Conservation (phyloP, 495 filamentous ascomycete species). For the Podospora appendiculata region DNA sequence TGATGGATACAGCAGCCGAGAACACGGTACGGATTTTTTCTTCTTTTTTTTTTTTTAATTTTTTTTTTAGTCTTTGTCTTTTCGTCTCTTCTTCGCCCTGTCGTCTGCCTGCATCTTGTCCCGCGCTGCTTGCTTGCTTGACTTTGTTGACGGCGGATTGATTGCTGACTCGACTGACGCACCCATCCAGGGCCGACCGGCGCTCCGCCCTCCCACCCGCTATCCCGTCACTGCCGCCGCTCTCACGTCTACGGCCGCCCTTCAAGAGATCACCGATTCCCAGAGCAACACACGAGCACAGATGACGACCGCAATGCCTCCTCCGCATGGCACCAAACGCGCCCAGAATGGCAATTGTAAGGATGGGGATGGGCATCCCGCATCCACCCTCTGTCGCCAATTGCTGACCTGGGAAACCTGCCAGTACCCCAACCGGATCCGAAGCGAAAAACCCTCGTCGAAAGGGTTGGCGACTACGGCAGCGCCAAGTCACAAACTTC, state of each 20-base stretch:
- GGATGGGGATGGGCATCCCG: neutral
- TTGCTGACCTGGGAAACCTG: constrained; percentile 12
- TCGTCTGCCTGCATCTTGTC: neutral
- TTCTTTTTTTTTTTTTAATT: no score
- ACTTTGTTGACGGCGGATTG: neutral
- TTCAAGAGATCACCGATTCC: constrained; percentile 47
- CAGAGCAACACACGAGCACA: constrained; percentile 61
- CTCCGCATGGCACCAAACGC: constrained; percentile 29
- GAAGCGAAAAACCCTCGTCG: constrained; percentile 51
- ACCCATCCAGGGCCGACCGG: constrained; percentile 2
- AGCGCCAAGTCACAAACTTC: constrained; percentile 11
- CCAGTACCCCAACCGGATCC: constrained; percentile 40
- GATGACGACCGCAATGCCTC: constrained; percentile 39
- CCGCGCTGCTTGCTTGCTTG: no score
- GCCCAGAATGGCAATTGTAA: constrained; percentile 25
- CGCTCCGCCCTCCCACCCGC: constrained; percentile 11
- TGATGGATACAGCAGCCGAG: constrained; percentile 28
- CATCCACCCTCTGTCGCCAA: neutral
- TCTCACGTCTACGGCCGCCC: constrained; percentile 3
- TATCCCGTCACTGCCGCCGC: constrained; percentile 5
- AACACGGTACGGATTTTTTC: constrained; percentile 24
- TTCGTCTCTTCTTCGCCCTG: neutral
- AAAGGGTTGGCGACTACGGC: constrained; percentile 45
- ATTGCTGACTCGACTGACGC: constrained; percentile 5
- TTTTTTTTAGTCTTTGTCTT: neutral